Conservation (phyloP, 2,329 filamentous ascomycete species). For the Diaporthe sp. region DNA sequence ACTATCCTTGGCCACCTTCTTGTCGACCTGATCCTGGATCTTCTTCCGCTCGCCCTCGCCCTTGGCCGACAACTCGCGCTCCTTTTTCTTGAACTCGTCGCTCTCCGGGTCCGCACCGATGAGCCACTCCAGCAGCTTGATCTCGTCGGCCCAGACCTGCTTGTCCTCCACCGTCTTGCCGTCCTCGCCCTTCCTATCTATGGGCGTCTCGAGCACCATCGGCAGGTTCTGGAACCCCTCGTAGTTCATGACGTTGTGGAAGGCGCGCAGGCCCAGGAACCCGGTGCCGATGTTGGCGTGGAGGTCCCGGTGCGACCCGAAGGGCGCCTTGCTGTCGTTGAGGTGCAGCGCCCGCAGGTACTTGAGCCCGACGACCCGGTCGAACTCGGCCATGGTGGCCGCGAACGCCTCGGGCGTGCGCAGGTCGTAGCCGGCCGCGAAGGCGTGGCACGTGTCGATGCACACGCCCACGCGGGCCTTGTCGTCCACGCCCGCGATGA, state of each 20-base stretch:
- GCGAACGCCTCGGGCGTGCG: constrained; percentile 81
- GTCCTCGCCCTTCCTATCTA: constrained; percentile 76
- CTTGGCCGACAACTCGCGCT: constrained; percentile 74
- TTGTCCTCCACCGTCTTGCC: constrained; percentile 83
- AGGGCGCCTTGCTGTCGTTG: constrained; percentile 95
- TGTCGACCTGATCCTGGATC: constrained; percentile 83
- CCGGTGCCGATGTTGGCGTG: constrained; percentile 98
- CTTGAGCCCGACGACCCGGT: constrained; percentile 79
- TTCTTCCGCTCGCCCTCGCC: constrained; percentile 81
- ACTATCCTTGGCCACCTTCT: constrained; percentile 75
- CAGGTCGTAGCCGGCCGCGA: constrained; percentile 93
- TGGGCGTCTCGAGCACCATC: constrained; percentile 97
- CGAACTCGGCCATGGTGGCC: constrained; percentile 81
- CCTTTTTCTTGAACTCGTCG: constrained; percentile 78
- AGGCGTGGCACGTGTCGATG: constrained; percentile 96
- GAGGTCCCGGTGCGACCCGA: constrained; percentile 85
- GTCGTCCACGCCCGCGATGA: constrained; percentile 84
- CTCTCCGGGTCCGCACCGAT: constrained; percentile 85
- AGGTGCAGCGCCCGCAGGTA: constrained; percentile 91
- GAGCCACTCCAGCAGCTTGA: constrained; percentile 91
- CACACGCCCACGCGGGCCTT: constrained; percentile 92
- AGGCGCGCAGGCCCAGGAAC: constrained; percentile 90
- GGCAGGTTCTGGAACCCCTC: constrained; percentile 81
- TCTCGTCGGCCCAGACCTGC: constrained; percentile 90
- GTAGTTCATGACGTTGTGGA: constrained; percentile 92